Evolutionary conservation across 176 grass and related monocot species (phyloP).

Genomic region (Raddia guianensis): DNA sequence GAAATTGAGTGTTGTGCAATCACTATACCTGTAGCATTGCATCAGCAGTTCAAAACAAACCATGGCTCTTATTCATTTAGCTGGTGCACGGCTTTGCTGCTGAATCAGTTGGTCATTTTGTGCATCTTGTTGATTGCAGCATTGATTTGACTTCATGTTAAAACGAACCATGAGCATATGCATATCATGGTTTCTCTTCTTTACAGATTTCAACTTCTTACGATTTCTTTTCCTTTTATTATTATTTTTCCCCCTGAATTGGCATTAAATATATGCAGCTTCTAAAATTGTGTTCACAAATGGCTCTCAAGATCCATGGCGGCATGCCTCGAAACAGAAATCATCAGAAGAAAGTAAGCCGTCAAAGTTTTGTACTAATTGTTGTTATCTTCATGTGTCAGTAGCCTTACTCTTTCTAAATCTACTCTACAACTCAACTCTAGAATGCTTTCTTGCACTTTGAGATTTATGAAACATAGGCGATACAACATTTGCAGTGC

Average conservation of each 20-base stretch:
- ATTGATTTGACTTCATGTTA: neutral
- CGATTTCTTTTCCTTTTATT: neutral
- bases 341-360: slow-evolving; percentile 72
- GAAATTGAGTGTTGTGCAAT: slow-evolving; percentile 5
- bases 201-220: neutral
- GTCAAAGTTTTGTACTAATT: slow-evolving; percentile 34
- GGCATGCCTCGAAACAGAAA: slow-evolving; percentile 90
- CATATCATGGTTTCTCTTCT: neutral
- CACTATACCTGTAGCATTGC: neutral
- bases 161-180: neutral
- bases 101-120: slow-evolving; percentile 14
- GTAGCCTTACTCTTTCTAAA: neutral
- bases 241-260: neutral
- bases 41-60: neutral
- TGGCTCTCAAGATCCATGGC: slow-evolving; percentile 96
- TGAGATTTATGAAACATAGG: slow-evolving; percentile 4
- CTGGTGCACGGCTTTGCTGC: neutral
- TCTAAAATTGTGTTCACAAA: slow-evolving; percentile 91
- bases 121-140: slow-evolving; percentile 1
- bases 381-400: neutral
- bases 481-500: slow-evolving; percentile 56
- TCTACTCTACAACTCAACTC: neutral
- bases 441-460: neutral
- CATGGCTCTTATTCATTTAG: neutral
- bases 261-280: slow-evolving; percentile 46